Conservation (phyloP, 768 basidiomycete genomes). For the Psilocybe cubensis region DNA sequence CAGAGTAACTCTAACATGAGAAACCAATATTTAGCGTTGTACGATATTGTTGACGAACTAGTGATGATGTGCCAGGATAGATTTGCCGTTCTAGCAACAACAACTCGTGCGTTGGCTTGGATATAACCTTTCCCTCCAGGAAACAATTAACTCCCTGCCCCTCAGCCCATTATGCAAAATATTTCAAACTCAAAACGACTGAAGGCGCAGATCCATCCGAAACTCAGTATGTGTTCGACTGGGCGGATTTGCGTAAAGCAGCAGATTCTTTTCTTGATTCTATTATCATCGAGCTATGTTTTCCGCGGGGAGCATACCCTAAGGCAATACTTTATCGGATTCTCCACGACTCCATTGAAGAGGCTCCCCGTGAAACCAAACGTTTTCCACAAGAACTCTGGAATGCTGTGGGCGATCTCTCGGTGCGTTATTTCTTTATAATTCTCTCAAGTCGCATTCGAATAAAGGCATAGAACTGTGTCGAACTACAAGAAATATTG, state of each 20-base stretch:
- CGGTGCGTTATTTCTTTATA: conserved; percentile 45
- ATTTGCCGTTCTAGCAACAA: conserved; percentile 71
- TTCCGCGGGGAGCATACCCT: conserved; percentile 72
- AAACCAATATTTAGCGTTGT: conserved; percentile 63
- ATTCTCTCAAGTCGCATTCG: background rate
- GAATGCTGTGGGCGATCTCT: conserved; percentile 83
- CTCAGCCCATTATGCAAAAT: conserved; percentile 71
- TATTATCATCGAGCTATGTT: conserved; percentile 80
- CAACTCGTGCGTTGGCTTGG: conserved; percentile 55
- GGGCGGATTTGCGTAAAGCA: conserved; percentile 59
- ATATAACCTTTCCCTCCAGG: background rate
- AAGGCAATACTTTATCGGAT: conserved; percentile 67
- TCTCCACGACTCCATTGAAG: conserved; percentile 71
- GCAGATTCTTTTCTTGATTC: conserved; percentile 83
- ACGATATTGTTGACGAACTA: conserved; percentile 62
- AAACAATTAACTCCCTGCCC: conserved; percentile 2
- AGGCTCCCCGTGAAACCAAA: conserved; percentile 72
- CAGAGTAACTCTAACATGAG: conserved; percentile 53
- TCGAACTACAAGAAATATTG: conserved; percentile 69
- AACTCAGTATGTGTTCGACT: conserved; percentile 67
- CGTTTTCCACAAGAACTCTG: conserved; percentile 81
- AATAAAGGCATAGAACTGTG: conserved; percentile 47
- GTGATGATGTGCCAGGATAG: conserved; percentile 64
- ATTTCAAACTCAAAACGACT: conserved; percentile 62
- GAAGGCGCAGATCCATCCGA: conserved; percentile 43